Conservation (phyloP, 2,329 filamentous ascomycete species). For the Pseudomassariella vexata region DNA sequence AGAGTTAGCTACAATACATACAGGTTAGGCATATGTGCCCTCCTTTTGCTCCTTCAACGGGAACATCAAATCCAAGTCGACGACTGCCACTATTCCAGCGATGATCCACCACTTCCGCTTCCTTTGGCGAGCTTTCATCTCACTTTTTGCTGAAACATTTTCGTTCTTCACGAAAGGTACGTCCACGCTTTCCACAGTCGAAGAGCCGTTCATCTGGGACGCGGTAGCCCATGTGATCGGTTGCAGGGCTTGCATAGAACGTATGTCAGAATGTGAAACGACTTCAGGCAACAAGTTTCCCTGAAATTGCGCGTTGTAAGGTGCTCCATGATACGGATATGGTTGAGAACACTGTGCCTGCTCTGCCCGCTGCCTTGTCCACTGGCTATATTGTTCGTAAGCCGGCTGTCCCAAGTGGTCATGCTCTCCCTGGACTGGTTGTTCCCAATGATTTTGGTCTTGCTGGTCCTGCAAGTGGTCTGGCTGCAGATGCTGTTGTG, state of each 20-base stretch:
- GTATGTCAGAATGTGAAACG: not conserved
- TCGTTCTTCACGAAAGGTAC: constrained; percentile 9
- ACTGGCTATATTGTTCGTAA: not conserved
- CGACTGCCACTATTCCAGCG: constrained; percentile 13
- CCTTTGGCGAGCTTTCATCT: constrained; percentile 1
- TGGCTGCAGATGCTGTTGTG: too few relatives aligned
- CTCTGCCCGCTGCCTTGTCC: not conserved
- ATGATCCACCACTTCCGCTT: constrained; percentile 13
- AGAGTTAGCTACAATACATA: too few relatives aligned
- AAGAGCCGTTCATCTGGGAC: too few relatives aligned
- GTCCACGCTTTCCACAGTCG: constrained; percentile 1
- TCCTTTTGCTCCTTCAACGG: too few relatives aligned
- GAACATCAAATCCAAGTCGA: too few relatives aligned
- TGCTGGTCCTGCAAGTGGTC: too few relatives aligned
- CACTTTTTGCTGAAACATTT: not conserved
- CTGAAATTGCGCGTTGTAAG: not conserved
- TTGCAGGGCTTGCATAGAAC: not conserved
- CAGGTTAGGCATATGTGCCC: too few relatives aligned
- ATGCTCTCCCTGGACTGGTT: constrained; percentile 4
- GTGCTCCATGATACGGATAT: not conserved
- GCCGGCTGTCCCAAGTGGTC: too few relatives aligned
- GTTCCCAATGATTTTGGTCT: too few relatives aligned
- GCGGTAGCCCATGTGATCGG: not conserved
- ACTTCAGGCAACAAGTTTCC: not conserved
- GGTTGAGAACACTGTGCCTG: not conserved